Base-by-base conservation (phyloP, 768 basidiomycete species). In the Chlorophyllum brunneum region DNA sequence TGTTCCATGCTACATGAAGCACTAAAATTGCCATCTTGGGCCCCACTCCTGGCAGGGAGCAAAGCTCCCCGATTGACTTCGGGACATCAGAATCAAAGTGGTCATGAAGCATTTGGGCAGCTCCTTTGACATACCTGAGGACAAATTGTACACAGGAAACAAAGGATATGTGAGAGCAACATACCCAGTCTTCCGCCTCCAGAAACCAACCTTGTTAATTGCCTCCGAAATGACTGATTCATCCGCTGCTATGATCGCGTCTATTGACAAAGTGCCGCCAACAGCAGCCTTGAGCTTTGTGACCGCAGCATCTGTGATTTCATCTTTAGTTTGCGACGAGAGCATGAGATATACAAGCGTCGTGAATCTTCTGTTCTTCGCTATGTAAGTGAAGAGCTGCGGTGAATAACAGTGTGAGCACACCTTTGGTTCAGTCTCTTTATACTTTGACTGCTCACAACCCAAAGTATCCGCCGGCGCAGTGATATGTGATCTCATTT, bases 401-500 rank as follows among this genome's bases (percentile, higher is more conserved):
- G 7, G 34, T 36, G 1, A 11, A 36, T 36, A 15, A 36, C 7
- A 36, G 6, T 8, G 4, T 5, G 4, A 15, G 58, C 65, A 31
- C 37, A 87, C 90, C 75, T 80, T 83, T 7, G 86, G 85, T 43
- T 87, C 82, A 6, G 61, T 66, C 59, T 88, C 87, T 37, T 77
- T 75, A 44, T 61, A 60, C 54, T 89, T 84, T 0, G 86, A 86
- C 51, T 77, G 77, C 43, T 88, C 82, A 59, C 92, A 92, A 1
- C 92, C 92, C 90, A 94, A 91, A 0, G 86, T 89, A 62, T 98
- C 95, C 1, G 97, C 95, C 0, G 95, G 93, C 0, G 95, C 94
- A 0, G 79, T 70, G 20, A 85, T 78, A 9, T 72, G 72, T 16
- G 81, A 70, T 16, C 91, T 78, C 91, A 94, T 94, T 45, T 75